These are phyloP conservation scores for Nakaseomyces nivariensis DNA, from an alignment of 1,139 yeast species.

Conservation along the genomic window DNA sequence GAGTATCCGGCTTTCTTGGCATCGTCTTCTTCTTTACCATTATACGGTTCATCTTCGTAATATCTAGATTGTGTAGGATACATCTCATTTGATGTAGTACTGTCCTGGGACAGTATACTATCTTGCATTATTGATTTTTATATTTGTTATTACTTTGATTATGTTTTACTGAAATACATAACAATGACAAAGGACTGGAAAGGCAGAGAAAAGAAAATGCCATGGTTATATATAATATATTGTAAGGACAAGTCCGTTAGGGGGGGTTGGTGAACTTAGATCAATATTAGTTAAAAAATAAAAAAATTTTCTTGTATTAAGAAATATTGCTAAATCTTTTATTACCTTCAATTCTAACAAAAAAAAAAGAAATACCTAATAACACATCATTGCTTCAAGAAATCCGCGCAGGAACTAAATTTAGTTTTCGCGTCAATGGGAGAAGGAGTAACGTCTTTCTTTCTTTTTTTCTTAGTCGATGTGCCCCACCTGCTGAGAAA, in stretches of 20 bases:
- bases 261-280: too few relatives aligned
- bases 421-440: not conserved
- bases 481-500: too few relatives aligned
- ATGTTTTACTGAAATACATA: not conserved
- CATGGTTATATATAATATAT: too few relatives aligned
- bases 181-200: not conserved
- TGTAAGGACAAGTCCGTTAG: too few relatives aligned
- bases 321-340: too few relatives aligned
- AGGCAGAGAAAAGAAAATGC: not conserved
- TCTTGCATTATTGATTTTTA: not conserved
- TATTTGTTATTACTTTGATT: not conserved
- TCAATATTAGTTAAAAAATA: too few relatives aligned
- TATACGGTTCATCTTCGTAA: not conserved
- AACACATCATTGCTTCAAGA: not conserved
- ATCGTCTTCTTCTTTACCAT: not conserved
- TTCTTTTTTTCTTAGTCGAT: not conserved
- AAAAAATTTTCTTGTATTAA: too few relatives aligned
- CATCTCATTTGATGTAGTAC: not conserved
- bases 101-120: constrained; percentile 1
- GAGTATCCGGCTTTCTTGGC: constrained; percentile 2
- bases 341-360: too few relatives aligned
- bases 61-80: constrained; percentile 1
- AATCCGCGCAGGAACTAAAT: not conserved
- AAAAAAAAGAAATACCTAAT: not conserved
- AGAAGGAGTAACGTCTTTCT: not conserved